phyloP scores from a whole-genome alignment of 495 filamentous ascomycete genomes.

The Recurvomyces mirabilis region DNA sequence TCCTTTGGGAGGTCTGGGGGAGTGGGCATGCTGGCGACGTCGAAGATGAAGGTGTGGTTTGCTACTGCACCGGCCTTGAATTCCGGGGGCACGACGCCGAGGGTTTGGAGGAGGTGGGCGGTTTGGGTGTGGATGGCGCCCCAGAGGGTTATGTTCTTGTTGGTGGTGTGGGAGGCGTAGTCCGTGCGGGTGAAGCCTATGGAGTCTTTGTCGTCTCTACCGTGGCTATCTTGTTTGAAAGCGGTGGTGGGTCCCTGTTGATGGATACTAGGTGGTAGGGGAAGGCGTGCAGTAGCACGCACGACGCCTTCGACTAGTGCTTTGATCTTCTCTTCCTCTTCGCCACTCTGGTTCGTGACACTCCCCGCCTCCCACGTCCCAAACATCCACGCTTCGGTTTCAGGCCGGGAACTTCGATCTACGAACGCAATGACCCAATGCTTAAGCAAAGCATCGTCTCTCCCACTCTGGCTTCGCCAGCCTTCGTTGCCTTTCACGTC shows the following conservation, averaged over 20 bases:
- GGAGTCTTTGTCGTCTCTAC: not conserved
- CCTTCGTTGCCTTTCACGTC: not conserved
- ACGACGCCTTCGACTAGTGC: not conserved
- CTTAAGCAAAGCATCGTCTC: not conserved
- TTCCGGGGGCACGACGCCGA: not conserved
- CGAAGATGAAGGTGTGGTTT: slow-evolving; percentile 16
- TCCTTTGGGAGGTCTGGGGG: slow-evolving; percentile 5
- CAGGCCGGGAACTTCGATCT: slow-evolving; percentile 29
- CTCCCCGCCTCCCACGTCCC: slow-evolving; percentile 20
- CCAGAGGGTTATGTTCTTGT: slow-evolving; percentile 17
- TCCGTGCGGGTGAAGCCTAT: slow-evolving; percentile 4
- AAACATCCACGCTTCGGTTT: slow-evolving; percentile 30
- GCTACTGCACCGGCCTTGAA: slow-evolving; percentile 9
- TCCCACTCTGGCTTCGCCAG: not conserved
- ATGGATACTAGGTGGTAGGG: slow-evolving; percentile 3
- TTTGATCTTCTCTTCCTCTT: not conserved
- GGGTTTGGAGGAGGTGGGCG: slow-evolving; percentile 1
- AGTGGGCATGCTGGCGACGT: not conserved
- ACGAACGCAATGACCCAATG: slow-evolving; percentile 26
- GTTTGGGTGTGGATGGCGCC: slow-evolving; percentile 14
- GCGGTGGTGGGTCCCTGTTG: not conserved
- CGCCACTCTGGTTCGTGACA: too few relatives aligned
- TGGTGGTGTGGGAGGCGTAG: slow-evolving; percentile 7
- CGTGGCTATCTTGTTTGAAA: not conserved
- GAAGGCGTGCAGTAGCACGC: not conserved